Percentiles rank a stretch among this genome's conserved stretches.
Conservation (phyloP, 305 asterid genomes). For the Solanum chacoense region DNA sequence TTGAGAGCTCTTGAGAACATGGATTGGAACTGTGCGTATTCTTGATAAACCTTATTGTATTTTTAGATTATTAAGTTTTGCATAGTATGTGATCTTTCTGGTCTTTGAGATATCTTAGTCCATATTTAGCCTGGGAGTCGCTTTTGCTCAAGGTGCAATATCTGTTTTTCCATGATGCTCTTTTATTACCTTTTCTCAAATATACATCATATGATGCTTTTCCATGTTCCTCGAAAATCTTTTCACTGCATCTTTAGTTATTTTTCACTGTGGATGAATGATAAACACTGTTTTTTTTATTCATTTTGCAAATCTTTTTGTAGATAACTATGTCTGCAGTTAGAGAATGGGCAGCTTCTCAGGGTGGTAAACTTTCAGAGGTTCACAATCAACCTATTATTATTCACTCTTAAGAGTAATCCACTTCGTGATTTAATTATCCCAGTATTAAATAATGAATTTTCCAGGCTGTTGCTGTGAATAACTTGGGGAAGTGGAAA, state of each 20-base stretch:
- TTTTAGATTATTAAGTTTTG: neutral
- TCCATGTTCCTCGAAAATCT: neutral
- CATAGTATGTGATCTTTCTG: neutral
- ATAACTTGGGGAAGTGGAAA: slow-evolving; percentile 94
- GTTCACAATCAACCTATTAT: slow-evolving; percentile 19
- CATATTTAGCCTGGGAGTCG: neutral
- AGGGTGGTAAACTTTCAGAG: slow-evolving; percentile 76
- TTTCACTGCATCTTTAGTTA: neutral
- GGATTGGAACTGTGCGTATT: neutral
- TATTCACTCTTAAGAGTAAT: neutral
- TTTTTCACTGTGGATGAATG: neutral
- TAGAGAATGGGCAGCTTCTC: slow-evolving; percentile 99
- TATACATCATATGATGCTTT: neutral
- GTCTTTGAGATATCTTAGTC: neutral
- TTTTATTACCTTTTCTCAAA: neutral
- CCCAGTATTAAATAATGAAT: neutral
- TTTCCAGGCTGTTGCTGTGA: slow-evolving; percentile 85
- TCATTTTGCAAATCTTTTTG: slow-evolving; percentile 8
- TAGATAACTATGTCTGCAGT: slow-evolving; percentile 98
- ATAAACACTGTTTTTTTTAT: neutral
- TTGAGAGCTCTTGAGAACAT: neutral
- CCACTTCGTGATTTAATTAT: neutral
- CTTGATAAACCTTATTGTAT: neutral
- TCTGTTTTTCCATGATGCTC: neutral
- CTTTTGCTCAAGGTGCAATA: neutral